Percentiles rank a stretch among this genome's conserved stretches.
Conservation (phyloP, 2,329 filamentous ascomycete species). For the Sporothrix pallida region DNA sequence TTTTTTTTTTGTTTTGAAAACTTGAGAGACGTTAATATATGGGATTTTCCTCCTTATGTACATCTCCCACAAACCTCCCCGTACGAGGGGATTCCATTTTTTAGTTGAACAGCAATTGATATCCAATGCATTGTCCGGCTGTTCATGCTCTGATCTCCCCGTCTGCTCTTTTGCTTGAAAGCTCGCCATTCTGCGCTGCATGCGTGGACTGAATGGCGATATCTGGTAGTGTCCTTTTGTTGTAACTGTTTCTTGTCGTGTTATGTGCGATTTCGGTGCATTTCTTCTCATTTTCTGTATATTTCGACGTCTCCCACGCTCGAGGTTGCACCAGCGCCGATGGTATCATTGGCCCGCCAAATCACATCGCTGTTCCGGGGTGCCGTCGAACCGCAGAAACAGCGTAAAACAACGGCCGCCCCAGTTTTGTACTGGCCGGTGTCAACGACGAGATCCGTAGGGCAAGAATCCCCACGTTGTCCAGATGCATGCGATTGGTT, state of each 20-base stretch:
- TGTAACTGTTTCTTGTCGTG: background rate
- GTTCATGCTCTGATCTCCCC: background rate
- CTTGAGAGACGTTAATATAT: no score
- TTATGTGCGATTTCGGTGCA: background rate
- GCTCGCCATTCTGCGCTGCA: background rate
- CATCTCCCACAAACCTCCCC: background rate
- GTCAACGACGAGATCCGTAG: background rate
- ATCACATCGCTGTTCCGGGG: background rate
- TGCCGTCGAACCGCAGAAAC: background rate
- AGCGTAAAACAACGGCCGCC: background rate
- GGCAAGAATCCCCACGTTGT: background rate
- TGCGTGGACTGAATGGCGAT: background rate
- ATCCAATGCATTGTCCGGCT: background rate
- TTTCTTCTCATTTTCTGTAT: background rate
- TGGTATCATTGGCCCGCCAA: constrained; percentile 21
- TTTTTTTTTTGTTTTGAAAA: background rate
- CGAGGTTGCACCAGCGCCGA: constrained; percentile 7
- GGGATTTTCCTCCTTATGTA: background rate
- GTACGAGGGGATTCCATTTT: background rate
- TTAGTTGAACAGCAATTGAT: background rate
- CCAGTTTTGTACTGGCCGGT: background rate
- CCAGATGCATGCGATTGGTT: background rate
- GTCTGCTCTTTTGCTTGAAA: background rate
- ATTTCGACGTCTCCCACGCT: background rate
- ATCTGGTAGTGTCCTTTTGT: background rate